Evolutionary conservation across 192 early-diverging fungal genomes (phyloP).

Genomic region (Coemansia umbellata): DNA sequence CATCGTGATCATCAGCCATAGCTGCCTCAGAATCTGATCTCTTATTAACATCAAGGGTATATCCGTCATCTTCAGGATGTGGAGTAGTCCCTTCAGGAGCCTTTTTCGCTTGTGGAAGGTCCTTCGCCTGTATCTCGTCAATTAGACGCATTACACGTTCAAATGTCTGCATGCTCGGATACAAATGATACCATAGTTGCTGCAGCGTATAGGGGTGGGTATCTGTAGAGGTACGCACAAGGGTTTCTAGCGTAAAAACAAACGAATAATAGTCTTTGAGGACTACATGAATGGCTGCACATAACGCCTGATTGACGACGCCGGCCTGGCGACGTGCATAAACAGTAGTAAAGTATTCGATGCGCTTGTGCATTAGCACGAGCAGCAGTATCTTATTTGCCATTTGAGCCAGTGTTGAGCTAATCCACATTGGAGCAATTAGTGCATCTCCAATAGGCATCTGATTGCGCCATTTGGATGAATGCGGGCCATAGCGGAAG

Average conservation of each 20-base stretch:
- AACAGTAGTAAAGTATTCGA: constrained; percentile 73
- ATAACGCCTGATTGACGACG: constrained; percentile 84
- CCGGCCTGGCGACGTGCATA: constrained; percentile 79
- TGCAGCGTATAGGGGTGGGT: constrained; percentile 75
- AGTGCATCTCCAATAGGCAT: constrained; percentile 19
- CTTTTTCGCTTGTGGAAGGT: constrained; percentile 22
- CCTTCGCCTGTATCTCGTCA: constrained; percentile 43
- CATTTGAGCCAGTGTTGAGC: constrained; percentile 58
- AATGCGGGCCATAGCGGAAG: constrained; percentile 31
- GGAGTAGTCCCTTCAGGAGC: background rate
- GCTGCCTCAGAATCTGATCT: constrained; percentile 10
- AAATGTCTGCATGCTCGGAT: constrained; percentile 66
- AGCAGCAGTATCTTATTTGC: constrained; percentile 76
- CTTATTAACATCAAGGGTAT: constrained; percentile 23
- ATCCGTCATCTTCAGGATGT: constrained; percentile 16
- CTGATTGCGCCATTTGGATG: constrained; percentile 46
- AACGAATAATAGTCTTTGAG: constrained; percentile 81
- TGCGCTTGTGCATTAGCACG: constrained; percentile 66
- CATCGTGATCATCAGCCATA: background rate
- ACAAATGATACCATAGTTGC: constrained; percentile 86
- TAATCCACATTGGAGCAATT: constrained; percentile 57
- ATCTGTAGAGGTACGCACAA: constrained; percentile 58
- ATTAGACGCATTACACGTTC: constrained; percentile 53
- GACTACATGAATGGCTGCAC: constrained; percentile 71
- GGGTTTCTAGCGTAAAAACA: constrained; percentile 87